Percentiles rank a stretch among this genome's conserved stretches.
Evolutionary conservation across 306 rosid genomes (phyloP).

Genomic region (Abrus precatorius): DNA sequence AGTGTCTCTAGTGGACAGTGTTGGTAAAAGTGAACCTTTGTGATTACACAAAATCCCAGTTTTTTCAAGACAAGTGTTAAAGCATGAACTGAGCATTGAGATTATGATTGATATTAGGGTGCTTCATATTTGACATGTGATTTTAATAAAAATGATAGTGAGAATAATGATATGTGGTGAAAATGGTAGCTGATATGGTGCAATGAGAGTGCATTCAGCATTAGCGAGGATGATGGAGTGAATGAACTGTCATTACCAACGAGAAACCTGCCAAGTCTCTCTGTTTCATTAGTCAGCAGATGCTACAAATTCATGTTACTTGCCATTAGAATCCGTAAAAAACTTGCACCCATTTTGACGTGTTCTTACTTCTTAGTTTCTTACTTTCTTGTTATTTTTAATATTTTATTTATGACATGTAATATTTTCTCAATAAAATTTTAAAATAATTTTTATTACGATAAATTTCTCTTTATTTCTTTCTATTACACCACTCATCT

Average conservation of each 20-base stretch:
- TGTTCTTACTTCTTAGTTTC: conserved; percentile 27
- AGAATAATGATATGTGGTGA: conserved; percentile 16
- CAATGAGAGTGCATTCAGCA: neutral
- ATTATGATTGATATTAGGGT: neutral
- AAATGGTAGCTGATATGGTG: neutral
- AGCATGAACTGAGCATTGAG: conserved; percentile 1
- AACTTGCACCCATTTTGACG: neutral
- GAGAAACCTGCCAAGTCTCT: conserved; percentile 38
- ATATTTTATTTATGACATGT: no score
- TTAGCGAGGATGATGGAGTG: neutral
- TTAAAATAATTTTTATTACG: no score
- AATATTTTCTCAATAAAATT: no score
- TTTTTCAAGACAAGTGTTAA: neutral
- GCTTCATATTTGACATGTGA: neutral
- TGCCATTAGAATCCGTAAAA: conserved; percentile 7
- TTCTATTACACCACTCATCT: no score
- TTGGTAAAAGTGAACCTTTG: conserved; percentile 24
- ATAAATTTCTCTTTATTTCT: no score
- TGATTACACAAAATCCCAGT: neutral
- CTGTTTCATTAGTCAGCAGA: neutral
- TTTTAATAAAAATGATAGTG: neutral
- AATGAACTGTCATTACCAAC: conserved; percentile 34
- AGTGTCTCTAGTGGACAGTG: neutral
- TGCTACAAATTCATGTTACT: conserved; percentile 17
- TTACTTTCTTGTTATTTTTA: neutral